Evolutionary conservation across 495 filamentous ascomycete genomes (phyloP).

Genomic region (Saxophila tyrrhenica): DNA sequence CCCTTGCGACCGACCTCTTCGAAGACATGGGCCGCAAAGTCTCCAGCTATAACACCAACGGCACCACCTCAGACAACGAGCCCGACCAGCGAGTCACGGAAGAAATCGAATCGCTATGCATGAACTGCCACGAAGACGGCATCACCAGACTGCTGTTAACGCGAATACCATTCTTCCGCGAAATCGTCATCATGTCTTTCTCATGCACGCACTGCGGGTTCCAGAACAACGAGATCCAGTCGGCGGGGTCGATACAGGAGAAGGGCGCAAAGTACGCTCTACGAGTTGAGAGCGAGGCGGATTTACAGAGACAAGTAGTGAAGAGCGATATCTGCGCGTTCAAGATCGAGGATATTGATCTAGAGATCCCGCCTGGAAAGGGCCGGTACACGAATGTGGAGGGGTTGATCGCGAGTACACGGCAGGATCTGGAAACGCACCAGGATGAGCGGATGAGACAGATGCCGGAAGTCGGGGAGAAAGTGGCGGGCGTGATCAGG

Average conservation of each 20-base stretch:
- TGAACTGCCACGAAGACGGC: constrained; percentile 84
- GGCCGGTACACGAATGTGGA: constrained; percentile 88
- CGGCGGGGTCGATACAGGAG: constrained; percentile 81
- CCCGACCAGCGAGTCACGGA: constrained; percentile 52
- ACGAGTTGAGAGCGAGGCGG: constrained; percentile 52
- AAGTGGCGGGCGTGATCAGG: constrained; percentile 60
- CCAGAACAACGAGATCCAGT: constrained; percentile 81
- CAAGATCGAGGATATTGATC: constrained; percentile 70
- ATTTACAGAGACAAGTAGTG: constrained; percentile 77
- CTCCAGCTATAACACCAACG: constrained; percentile 23
- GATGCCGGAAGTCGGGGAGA: constrained; percentile 60
- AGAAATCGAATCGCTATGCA: constrained; percentile 62
- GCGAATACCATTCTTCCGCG: constrained; percentile 88
- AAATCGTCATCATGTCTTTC: constrained; percentile 95
- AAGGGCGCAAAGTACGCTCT: constrained; percentile 72
- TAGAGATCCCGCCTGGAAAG: constrained; percentile 82
- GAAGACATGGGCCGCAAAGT: constrained; percentile 38
- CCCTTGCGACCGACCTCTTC: constrained; percentile 34
- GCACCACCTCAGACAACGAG: constrained; percentile 12
- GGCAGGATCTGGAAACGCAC: constrained; percentile 62
- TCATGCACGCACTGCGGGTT: constrained; percentile 79
- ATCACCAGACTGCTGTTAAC: constrained; percentile 76
- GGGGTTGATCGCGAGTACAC: constrained; percentile 63
- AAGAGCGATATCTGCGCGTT: constrained; percentile 79
- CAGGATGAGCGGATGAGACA: constrained; percentile 64